Evolutionary conservation across 1,284 basidiomycete genomes (phyloP), one percentile per base, ranked within the genome.

Genomic region (Spongiforma sp.): DNA sequence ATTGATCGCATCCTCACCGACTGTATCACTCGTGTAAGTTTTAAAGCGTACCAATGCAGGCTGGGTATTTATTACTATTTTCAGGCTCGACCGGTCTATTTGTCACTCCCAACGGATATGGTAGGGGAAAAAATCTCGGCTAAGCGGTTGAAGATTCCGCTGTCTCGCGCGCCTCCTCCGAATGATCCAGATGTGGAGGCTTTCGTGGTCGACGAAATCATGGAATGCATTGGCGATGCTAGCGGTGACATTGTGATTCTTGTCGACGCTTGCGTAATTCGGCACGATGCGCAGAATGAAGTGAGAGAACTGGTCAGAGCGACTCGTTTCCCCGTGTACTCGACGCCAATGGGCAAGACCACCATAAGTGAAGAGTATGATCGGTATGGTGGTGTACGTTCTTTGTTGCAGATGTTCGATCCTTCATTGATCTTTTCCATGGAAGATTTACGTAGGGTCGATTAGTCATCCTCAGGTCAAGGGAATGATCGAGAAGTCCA

Each of bases 301-400:
- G 82, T 93, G 6, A 81, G 85, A 56, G 87, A 94, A 57, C 83
- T 99, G 43, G 79, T 93, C 59, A 80, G 86, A 63, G 82, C 82
- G 57, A 93, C 93, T 10, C 87, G 86, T 8, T 92, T 93, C 78
- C 88, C 94, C 55, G 91, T 96, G 62, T 90, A 90, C 73, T 80
- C 88, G 19, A 86, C 94, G 0, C 95, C 95, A 0, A 96, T 97
- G 95, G 96, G 94, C 50, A 97, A 97, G 78, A 87, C 90, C 1
- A 84, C 90, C 0, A 80, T 98, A 17, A 86, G 89, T 67, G 97
- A 98, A 79, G 83, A 84, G 54, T 89, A 93, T 64, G 84, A 88
- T 24, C 86, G 94, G n/a, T 98, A 93, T 77, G 95, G 95, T 61
- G 96, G 96, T 19, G 92, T 94, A 74, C 77, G 64, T 39, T 52